A percentile compares a stretch with the other conserved stretches of the same genome.
These are phyloP conservation scores for Boletus sp. DNA, from an alignment of 768 basidiomycete species.

Conservation along the genomic window DNA sequence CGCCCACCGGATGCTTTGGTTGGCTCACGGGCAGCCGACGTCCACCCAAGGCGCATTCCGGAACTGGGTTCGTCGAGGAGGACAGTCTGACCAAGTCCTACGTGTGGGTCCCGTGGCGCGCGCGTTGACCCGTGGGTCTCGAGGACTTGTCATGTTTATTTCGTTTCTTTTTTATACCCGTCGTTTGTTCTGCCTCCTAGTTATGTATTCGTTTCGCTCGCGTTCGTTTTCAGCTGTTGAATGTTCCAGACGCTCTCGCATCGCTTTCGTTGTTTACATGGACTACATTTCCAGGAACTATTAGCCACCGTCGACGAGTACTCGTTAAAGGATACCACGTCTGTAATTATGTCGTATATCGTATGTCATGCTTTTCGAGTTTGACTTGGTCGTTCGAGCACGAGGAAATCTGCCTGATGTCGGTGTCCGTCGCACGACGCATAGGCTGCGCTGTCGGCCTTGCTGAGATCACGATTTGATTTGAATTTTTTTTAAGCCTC, in stretches of 20 bases:
- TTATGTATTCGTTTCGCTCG: background rate
- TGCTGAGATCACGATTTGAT: too few relatives aligned
- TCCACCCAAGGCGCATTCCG: background rate
- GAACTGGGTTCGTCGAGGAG: background rate
- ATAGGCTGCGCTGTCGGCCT: too few relatives aligned
- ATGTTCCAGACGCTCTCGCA: background rate
- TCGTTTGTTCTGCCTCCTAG: background rate
- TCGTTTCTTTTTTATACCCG: background rate
- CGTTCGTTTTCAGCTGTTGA: background rate
- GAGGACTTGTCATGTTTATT: background rate
- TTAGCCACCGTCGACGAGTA: background rate
- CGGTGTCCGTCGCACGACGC: too few relatives aligned
- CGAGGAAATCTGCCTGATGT: too few relatives aligned
- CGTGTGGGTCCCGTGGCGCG: slow-evolving; percentile 19
- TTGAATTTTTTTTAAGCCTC: too few relatives aligned
- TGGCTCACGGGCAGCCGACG: slow-evolving; percentile 16
- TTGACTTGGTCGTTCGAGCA: background rate
- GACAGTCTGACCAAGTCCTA: slow-evolving; percentile 14
- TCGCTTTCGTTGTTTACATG: background rate
- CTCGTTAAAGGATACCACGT: background rate
- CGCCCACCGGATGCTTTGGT: slow-evolving; percentile 20
- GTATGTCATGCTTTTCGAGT: too few relatives aligned
- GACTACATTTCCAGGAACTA: background rate
- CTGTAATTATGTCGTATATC: too few relatives aligned
- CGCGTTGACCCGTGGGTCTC: background rate